phyloP scores from a whole-genome alignment of 345 rosid genomes.

The Dovyalis caffra region DNA sequence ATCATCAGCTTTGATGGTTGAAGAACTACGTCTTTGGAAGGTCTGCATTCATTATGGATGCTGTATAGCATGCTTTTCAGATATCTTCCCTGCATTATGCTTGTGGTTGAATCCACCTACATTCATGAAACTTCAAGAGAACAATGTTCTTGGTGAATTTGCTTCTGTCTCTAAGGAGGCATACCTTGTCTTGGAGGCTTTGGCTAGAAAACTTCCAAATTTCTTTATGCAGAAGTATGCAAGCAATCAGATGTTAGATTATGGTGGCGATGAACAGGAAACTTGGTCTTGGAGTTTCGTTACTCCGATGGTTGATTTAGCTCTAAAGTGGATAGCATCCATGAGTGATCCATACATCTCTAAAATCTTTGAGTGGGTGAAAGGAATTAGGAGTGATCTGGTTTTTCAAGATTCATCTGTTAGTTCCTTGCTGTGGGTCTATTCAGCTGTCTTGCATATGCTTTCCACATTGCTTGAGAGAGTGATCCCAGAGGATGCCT shows the following conservation, averaged over 20 bases:
- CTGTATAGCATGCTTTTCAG: conserved; percentile 63
- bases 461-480: conserved; percentile 67
- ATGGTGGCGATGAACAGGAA: conserved; percentile 28
- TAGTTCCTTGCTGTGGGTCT: conserved; percentile 63
- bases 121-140: conserved; percentile 55
- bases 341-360: conserved; percentile 36
- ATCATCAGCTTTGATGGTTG: conserved; percentile 69
- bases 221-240: conserved; percentile 41
- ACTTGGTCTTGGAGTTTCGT: conserved; percentile 84
- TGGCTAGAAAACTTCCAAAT: conserved; percentile 69
- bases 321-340: conserved; percentile 61
- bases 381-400: conserved; percentile 28
- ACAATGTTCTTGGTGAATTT: conserved; percentile 56
- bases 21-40: conserved; percentile 83
- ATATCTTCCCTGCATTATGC: conserved; percentile 75
- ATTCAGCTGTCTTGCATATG: conserved; percentile 62
- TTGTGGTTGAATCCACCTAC: conserved; percentile 84
- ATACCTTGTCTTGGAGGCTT: conserved; percentile 70
- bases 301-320: conserved; percentile 69
- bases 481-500: conserved; percentile 42
- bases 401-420: conserved; percentile 26
- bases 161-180: conserved; percentile 67
- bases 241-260: conserved; percentile 19
- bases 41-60: conserved; percentile 66
- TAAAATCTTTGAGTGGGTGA: conserved; percentile 36